phyloP scores from a whole-genome alignment of 805 yeast genomes.

The Candida stauntonica region DNA sequence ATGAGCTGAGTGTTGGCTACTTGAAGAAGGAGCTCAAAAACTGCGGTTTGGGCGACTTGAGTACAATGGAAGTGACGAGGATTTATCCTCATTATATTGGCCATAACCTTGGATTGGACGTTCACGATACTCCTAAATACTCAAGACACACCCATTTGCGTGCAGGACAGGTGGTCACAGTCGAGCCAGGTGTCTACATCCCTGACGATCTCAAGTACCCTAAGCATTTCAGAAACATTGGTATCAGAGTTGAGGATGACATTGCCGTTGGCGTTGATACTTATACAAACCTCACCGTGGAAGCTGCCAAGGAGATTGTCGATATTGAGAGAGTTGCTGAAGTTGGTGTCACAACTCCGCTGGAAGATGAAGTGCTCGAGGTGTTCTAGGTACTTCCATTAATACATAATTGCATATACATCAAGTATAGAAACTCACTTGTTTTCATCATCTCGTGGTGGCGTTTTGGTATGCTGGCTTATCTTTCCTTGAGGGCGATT shows the following conservation, averaged over 20 bases:
- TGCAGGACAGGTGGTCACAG: slow-evolving; percentile 80
- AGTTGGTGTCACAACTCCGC: slow-evolving; percentile 51
- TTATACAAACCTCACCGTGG: slow-evolving; percentile 63
- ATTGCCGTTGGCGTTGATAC: slow-evolving; percentile 67
- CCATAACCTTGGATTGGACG: slow-evolving; percentile 90
- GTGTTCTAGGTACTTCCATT: slow-evolving; percentile 8
- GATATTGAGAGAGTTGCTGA: slow-evolving; percentile 73
- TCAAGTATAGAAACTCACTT: neutral
- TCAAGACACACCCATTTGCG: slow-evolving; percentile 51
- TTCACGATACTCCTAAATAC: slow-evolving; percentile 72
- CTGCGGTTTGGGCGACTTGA: slow-evolving; percentile 58
- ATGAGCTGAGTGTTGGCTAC: slow-evolving; percentile 56
- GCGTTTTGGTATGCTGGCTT: neutral
- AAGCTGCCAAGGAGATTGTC: slow-evolving; percentile 78
- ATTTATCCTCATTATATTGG: slow-evolving; percentile 93
- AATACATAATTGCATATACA: neutral
- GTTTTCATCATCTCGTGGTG: slow-evolving; percentile 1
- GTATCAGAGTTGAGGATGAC: slow-evolving; percentile 93
- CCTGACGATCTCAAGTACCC: slow-evolving; percentile 75
- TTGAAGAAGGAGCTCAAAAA: slow-evolving; percentile 64
- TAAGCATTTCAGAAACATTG: slow-evolving; percentile 75
- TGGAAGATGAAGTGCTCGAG: slow-evolving; percentile 39
- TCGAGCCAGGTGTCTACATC: slow-evolving; percentile 94
- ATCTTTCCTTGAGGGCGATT: too few species aligned
- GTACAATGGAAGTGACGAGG: slow-evolving; percentile 48